Evolutionary conservation across 768 basidiomycete genomes (phyloP).

Genomic region (Psilocybe subaeruginosa): DNA sequence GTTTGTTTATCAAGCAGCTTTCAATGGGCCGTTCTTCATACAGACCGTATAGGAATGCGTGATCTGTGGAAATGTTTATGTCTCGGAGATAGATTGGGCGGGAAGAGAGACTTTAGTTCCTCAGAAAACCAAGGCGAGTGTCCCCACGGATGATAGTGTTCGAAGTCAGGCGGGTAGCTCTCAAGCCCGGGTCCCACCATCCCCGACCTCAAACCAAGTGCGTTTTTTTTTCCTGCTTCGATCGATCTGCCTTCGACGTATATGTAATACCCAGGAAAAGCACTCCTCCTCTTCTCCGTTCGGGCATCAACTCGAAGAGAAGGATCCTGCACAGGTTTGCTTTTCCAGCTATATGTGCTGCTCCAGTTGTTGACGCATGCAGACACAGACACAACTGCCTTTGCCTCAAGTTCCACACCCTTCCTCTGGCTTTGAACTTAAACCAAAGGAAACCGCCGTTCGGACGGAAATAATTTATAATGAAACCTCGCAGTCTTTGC

Average conservation of each 20-base stretch:
- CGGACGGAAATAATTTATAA: slow-evolving; percentile 5
- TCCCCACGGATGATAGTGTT: background rate
- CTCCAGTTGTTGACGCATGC: background rate
- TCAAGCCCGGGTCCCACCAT: background rate
- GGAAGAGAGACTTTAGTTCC: slow-evolving; percentile 49
- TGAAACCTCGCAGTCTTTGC: slow-evolving; percentile 39
- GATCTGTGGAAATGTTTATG: slow-evolving; percentile 65
- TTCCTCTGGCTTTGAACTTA: background rate
- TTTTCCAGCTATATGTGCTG: background rate
- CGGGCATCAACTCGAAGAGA: background rate
- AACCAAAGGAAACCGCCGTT: background rate
- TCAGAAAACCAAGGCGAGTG: slow-evolving; percentile 2
- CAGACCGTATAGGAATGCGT: slow-evolving; percentile 70
- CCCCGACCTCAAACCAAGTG: background rate
- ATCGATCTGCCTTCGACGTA: background rate
- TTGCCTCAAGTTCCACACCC: background rate
- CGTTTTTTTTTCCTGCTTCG: background rate
- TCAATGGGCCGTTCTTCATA: slow-evolving; percentile 2
- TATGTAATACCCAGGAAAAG: background rate
- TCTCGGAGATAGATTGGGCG: slow-evolving; percentile 52
- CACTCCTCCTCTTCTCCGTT: slow-evolving; percentile 13
- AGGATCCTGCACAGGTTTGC: background rate
- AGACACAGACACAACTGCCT: background rate
- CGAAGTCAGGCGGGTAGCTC: slow-evolving; percentile 1
- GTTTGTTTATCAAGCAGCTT: slow-evolving; percentile 11